Evolutionary conservation across 2,329 filamentous ascomycete species (phyloP), one percentile per base, ranked within the genome.

Genomic region (Colletotrichum euphorbiae): DNA sequence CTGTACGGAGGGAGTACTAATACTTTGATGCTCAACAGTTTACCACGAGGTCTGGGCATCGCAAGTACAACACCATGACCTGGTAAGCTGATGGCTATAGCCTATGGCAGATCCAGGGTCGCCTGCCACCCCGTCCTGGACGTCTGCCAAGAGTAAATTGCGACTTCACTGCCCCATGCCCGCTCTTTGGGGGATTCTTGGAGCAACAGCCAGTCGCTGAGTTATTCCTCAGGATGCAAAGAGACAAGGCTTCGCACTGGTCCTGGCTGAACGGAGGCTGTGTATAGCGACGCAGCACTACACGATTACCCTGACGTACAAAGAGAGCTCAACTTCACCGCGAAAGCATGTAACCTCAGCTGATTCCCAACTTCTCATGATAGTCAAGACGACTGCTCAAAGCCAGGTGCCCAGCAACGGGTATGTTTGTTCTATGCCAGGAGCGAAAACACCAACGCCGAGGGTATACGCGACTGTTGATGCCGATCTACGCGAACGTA

Each of bases 361-460:
- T 71, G 69, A 71, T 71, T 71, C 69, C 69, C 59, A 67, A 66
- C 69, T 69, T 70, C 58, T 71, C 69, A 70, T 71, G 62, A 71
- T 67, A 69, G 62, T 69, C 69, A 71, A 71, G 58, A 71, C 69
- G 69, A 67, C 67, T 69, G 67, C 69, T 71, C 69, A 67, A 70
- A 67, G 69, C 40, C 67, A 70, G 69, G 69, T 71, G 69, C 69
- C 69, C 69, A 71, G 69, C 69, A 70, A 70, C 69, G 69, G 69
- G 69, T 71, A 19, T 50, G 11, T 60, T 62, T 62, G 31, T 65
- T 71, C 62, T 71, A 50, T 71, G 69, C 69, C 69, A 71, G 69
- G 66, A 69, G 66, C 66, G 66, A 69, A 69, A 69, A 69, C 66
- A 69, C 51, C 66, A 60, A 56, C 62, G 55, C 40, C 55, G 62